Evolutionary conservation across 1,284 basidiomycete genomes (phyloP).

Genomic region (Ustilago loliicola): DNA sequence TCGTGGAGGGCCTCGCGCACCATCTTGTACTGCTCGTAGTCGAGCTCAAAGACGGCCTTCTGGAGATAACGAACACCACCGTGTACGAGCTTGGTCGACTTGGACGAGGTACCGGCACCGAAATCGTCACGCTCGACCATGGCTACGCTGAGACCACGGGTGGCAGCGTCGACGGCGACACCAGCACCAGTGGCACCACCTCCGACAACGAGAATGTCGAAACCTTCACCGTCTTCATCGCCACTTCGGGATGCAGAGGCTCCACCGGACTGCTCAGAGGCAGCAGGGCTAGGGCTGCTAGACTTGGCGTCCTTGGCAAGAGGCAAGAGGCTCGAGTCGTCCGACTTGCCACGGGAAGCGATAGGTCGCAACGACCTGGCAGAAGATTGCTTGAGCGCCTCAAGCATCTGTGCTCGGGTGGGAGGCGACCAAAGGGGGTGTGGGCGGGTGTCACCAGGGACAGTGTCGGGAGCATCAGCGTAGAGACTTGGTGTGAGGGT

Average conservation of each 20-base stretch:
- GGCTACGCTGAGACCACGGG: conserved; percentile 89
- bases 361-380: conserved; percentile 59
- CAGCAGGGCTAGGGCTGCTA: conserved; percentile 63
- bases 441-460: conserved; percentile 61
- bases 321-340: conserved; percentile 53
- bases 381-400: conserved; percentile 65
- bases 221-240: conserved; percentile 62
- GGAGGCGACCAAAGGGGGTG: conserved; percentile 68
- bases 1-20: conserved; percentile 94
- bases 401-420: conserved; percentile 69
- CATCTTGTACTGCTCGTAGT: conserved; percentile 89
- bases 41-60: conserved; percentile 94
- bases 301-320: conserved; percentile 52
- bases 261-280: conserved; percentile 45
- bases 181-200: conserved; percentile 93
- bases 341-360: conserved; percentile 44
- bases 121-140: conserved; percentile 95
- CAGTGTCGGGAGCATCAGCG: conserved; percentile 51
- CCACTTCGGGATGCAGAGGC: conserved; percentile 40
- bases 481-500: conserved; percentile 32
- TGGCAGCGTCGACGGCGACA: conserved; percentile 92
- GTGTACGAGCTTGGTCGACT: conserved; percentile 97
- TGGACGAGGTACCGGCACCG: conserved; percentile 89
- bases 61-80: conserved; percentile 97
- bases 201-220: conserved; percentile 86